Conservation (phyloP, 495 filamentous ascomycete species). For the Schizothecium vesticola region DNA sequence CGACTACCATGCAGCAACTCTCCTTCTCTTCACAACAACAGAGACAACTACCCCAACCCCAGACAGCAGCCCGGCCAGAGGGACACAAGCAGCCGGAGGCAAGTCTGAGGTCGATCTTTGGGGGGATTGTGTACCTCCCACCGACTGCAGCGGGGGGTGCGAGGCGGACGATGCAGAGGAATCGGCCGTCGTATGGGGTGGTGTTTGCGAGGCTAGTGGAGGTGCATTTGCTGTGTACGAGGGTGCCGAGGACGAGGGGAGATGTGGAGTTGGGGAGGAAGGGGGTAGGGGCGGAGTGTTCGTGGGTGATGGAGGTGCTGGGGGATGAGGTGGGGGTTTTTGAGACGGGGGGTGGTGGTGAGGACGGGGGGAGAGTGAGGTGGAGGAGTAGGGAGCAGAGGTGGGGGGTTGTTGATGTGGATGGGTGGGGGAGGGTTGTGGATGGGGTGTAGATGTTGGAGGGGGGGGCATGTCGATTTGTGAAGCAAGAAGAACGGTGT, state of each 20-base stretch:
- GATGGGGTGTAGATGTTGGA: background rate
- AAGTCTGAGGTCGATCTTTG: constrained; percentile 38
- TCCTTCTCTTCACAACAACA: background rate
- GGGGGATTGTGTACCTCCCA: background rate
- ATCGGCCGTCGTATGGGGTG: constrained; percentile 39
- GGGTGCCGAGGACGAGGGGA: constrained; percentile 24
- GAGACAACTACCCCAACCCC: background rate
- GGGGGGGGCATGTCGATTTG: background rate
- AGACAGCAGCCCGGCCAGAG: background rate
- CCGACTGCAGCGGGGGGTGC: background rate
- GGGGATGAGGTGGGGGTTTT: constrained; percentile 37
- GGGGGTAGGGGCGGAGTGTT: constrained; percentile 6
- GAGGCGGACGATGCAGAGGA: background rate
- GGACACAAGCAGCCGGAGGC: background rate
- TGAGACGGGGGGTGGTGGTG: constrained; percentile 7
- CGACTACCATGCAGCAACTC: background rate
- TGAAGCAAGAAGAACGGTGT: too few relatives aligned
- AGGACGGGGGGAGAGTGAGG: background rate
- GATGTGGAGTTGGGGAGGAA: constrained; percentile 13
- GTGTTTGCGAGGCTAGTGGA: constrained; percentile 42
- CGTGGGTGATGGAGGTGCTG: constrained; percentile 43
- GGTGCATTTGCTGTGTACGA: constrained; percentile 39
- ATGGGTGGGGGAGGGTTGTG: constrained; percentile 19
- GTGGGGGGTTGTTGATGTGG: constrained; percentile 39
- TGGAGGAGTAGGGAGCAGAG: constrained; percentile 37